These are phyloP conservation scores for Stramenopiles sp. DNA, from an alignment of 352 stramenopile species.

Conservation along the genomic window DNA sequence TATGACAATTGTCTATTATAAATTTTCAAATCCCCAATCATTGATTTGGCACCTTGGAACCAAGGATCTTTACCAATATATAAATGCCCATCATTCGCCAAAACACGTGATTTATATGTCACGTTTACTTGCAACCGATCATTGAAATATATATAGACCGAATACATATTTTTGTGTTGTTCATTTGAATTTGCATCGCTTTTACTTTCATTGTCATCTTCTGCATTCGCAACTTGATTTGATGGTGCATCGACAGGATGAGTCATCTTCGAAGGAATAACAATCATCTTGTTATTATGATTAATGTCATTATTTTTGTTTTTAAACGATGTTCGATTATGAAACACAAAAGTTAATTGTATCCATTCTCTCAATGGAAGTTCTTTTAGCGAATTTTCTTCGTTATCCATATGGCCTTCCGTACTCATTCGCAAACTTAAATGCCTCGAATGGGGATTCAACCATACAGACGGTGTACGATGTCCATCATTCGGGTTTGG, in stretches of 20 bases:
- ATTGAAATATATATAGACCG: background rate
- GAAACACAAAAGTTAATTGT: background rate
- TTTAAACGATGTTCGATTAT: background rate
- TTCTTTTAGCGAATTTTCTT: background rate
- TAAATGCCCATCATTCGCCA: background rate
- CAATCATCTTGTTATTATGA: too few species aligned
- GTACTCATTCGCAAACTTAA: constrained; percentile 48
- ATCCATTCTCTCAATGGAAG: background rate
- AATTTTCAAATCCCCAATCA: background rate
- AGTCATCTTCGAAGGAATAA: too few species aligned
- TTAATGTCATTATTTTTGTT: too few species aligned
- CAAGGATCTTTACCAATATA: background rate
- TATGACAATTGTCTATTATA: background rate
- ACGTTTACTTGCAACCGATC: background rate
- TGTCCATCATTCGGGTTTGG: constrained; percentile 29
- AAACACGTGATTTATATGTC: background rate
- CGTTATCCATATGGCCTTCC: constrained; percentile 23
- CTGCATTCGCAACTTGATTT: background rate
- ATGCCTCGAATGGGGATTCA: constrained; percentile 35
- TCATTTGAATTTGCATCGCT: too few species aligned
- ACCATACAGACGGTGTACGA: constrained; percentile 52
- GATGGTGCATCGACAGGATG: too few species aligned
- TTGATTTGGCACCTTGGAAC: background rate
- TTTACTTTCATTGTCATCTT: background rate
- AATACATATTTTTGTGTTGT: background rate